Evolutionary conservation across 1,284 basidiomycete genomes (phyloP).

Genomic region (Ceratobasidium sp.): DNA sequence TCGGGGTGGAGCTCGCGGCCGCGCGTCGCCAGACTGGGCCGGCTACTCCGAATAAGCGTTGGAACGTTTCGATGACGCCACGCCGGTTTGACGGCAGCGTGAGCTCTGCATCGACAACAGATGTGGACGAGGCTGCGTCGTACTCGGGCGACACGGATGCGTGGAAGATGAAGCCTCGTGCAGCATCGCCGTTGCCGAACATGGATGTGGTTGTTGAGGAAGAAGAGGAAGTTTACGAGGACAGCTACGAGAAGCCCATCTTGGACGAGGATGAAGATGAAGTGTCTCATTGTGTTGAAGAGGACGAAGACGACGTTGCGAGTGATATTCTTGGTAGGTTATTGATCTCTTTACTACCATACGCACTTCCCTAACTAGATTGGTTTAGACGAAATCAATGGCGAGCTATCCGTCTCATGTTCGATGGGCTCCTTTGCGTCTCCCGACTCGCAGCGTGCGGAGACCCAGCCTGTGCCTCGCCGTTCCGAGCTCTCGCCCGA

Average conservation of each 20-base stretch:
- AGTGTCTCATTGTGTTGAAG: conserved; percentile 19
- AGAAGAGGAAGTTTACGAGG: conserved; percentile 39
- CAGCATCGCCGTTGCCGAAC: conserved; percentile 25
- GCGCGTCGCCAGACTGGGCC: background rate
- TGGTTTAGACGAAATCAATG: conserved; percentile 19
- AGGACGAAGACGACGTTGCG: conserved; percentile 37
- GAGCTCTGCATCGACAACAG: conserved; percentile 41
- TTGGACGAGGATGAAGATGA: conserved; percentile 34
- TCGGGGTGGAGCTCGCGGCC: conserved; percentile 29
- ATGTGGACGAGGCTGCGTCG: conserved; percentile 8
- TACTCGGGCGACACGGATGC: background rate
- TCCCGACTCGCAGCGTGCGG: background rate
- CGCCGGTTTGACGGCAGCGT: conserved; percentile 41
- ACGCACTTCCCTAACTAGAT: background rate
- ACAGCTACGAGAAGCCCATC: conserved; percentile 32
- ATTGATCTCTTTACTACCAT: background rate
- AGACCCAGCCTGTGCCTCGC: background rate
- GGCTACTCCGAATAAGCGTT: background rate
- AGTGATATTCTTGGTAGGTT: conserved; percentile 26
- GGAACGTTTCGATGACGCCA: conserved; percentile 15
- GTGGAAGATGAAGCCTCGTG: conserved; percentile 12
- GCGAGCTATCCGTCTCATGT: background rate
- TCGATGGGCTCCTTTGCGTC: conserved; percentile 3
- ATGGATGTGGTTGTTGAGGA: conserved; percentile 40
- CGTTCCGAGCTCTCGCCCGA: conserved; percentile 1